Evolutionary conservation across 148 eudicot genomes (phyloP).

Genomic region (Chenopodium album): DNA sequence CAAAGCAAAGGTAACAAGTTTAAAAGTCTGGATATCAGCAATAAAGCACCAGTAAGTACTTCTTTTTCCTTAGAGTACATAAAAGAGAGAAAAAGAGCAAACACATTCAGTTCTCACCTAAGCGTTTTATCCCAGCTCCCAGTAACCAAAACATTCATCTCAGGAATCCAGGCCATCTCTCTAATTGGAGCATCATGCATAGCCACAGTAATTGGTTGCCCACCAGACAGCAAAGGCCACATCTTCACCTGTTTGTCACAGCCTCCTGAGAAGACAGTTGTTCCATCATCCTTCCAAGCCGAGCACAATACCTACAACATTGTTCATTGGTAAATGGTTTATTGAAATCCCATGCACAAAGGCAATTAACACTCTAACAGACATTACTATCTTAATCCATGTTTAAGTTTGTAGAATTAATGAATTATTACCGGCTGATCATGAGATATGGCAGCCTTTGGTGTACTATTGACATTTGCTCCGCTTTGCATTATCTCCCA

Average conservation of each 20-base stretch:
- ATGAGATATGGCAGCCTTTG: constrained; percentile 78
- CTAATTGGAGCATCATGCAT: constrained; percentile 92
- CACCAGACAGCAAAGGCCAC: constrained; percentile 85
- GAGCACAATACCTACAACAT: constrained; percentile 77
- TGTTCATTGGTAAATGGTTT: not conserved
- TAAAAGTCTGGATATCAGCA: not conserved
- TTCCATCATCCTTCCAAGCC: constrained; percentile 96
- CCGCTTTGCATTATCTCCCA: constrained; percentile 83
- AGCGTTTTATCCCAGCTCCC: constrained; percentile 97
- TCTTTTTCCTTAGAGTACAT: constrained; percentile 4
- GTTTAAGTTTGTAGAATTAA: not conserved
- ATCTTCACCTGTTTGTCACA: constrained; percentile 96
- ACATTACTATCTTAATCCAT: not conserved
- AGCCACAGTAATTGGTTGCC: constrained; percentile 79
- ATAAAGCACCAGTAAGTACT: not conserved
- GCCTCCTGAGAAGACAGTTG: constrained; percentile 94
- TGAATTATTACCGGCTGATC: constrained; percentile 71
- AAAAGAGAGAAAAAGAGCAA: not conserved
- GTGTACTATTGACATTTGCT: constrained; percentile 44
- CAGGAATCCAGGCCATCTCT: constrained; percentile 94
- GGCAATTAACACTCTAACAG: not conserved
- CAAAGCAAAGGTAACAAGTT: not conserved
- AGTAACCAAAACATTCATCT: constrained; percentile 73
- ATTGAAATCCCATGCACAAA: constrained; percentile 2
- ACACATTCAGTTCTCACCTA: constrained; percentile 43